Evolutionary conservation across 352 stramenopile genomes (phyloP).

Genomic region (Phytophthora rubi): DNA sequence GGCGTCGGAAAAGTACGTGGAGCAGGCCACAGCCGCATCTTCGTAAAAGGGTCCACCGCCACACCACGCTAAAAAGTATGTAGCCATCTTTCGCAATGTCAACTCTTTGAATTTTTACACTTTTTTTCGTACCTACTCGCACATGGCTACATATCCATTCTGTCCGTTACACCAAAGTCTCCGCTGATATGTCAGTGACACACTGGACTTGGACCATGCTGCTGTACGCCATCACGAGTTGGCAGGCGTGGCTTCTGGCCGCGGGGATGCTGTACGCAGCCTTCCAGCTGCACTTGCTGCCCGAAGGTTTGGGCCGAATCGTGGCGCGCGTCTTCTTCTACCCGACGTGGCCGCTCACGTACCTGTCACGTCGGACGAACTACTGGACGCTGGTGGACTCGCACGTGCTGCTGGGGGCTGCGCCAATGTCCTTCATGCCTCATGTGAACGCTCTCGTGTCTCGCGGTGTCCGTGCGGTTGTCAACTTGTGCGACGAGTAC

Average conservation of each 20-base stretch:
- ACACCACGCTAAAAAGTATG: background rate
- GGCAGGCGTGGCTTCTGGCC: conserved; percentile 31
- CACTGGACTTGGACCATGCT: conserved; percentile 26
- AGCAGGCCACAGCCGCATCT: conserved; percentile 39
- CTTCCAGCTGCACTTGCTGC: conserved; percentile 93
- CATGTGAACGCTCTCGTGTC: conserved; percentile 86
- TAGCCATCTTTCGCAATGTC: conserved; percentile 15
- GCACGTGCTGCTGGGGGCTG: conserved; percentile 91
- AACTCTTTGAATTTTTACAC: conserved; percentile 1
- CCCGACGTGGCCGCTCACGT: conserved; percentile 93
- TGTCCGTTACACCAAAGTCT: background rate
- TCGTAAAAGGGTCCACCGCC: conserved; percentile 1
- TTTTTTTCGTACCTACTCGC: conserved; percentile 17
- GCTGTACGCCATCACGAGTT: conserved; percentile 28
- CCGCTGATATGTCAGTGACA: conserved; percentile 5
- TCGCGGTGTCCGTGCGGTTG: conserved; percentile 87
- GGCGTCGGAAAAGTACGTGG: conserved; percentile 60
- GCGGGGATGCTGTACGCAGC: conserved; percentile 61
- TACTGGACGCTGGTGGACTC: conserved; percentile 94
- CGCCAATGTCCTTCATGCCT: conserved; percentile 89
- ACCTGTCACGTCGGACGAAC: conserved; percentile 83
- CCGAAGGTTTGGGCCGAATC: conserved; percentile 71
- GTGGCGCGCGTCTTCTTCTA: conserved; percentile 91
- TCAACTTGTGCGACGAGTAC: conserved; percentile 98
- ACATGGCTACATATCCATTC: conserved; percentile 4